Evolutionary conservation across 202 grass and related monocot species (phyloP), one percentile per base, ranked within the genome.

Genomic region (Brachypodium distachyon): DNA sequence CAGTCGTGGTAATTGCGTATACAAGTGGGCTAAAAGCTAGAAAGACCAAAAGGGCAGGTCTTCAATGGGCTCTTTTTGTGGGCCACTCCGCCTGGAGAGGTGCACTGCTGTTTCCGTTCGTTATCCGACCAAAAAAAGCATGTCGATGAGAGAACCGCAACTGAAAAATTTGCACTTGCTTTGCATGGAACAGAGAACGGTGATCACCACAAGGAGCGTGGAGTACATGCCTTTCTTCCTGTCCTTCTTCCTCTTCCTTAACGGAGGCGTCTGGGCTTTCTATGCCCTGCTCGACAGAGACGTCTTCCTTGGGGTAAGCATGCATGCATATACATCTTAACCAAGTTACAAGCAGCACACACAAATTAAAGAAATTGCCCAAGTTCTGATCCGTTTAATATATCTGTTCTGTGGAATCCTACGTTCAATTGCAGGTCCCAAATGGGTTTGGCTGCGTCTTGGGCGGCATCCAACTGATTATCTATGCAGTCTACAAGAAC

Each of bases 211-310:
- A 68, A 76, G 29, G 49, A 87, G 87, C 32, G 90, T 93, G 59
- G 81, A 93, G 77, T 93, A 46, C 61, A 93, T 90, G 90, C 87
- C 90, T 0, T 93, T 93, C 72, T 72, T 79, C 27, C 81, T 90
- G 2, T 93, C 87, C 28, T 82, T 93, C 38, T 87, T 76, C 78
- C 84, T 90, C 40, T 90, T 84, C 48, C 78, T 93, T n/a, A 93
- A 93, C 9, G 87, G 90, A 25, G 90, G 81, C 12, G 36, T 90
- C 29, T 93, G 90, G 90, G 56, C 81, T 47, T 5, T 57, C 18
- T 93, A 93, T 28, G 90, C 90, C 25, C 36, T 93, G 55, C 71
- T 93, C 39, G 87, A 77, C 17, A 58, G 38, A 42, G 87, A 93
- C 40, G 61, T 90, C 63, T 93, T 90, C 61, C 61, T 93, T 17